These are phyloP conservation scores for Cladorrhinum sp. DNA, from an alignment of 2,329 filamentous ascomycete species.

Conservation along the genomic window DNA sequence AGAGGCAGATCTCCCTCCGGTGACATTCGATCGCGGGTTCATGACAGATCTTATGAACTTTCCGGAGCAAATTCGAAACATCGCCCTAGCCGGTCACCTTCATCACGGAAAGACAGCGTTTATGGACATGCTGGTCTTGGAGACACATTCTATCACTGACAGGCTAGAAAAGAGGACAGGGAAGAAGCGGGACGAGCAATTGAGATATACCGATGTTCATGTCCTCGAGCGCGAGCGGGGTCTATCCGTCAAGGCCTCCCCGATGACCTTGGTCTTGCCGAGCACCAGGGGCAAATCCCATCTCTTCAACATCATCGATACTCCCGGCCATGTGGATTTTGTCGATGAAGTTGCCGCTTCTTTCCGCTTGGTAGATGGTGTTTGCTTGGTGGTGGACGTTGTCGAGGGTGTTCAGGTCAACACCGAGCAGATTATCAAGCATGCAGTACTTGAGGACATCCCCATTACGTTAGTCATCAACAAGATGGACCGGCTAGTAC, in stretches of 20 bases:
- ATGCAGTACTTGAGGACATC: slow-evolving; percentile 85
- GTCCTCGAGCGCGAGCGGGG: slow-evolving; percentile 85
- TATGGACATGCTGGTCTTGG: slow-evolving; percentile 95
- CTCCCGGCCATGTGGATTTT: slow-evolving; percentile 96
- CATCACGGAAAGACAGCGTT: slow-evolving; percentile 98
- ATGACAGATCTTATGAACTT: slow-evolving; percentile 97
- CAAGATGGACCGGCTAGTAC: slow-evolving; percentile 93
- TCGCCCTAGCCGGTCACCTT: slow-evolving; percentile 86
- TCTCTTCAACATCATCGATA: slow-evolving; percentile 91
- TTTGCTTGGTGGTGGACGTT: slow-evolving; percentile 91
- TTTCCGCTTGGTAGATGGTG: slow-evolving; percentile 81
- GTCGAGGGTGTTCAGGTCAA: slow-evolving; percentile 99
- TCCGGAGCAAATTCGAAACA: slow-evolving; percentile 88
- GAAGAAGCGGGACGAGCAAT: slow-evolving; percentile 78
- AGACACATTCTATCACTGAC: slow-evolving; percentile 85
- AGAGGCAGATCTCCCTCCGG: slow-evolving; percentile 83
- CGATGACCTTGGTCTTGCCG: slow-evolving; percentile 90
- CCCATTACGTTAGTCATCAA: slow-evolving; percentile 90
- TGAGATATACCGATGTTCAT: slow-evolving; percentile 93
- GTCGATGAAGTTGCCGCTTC: slow-evolving; percentile 93
- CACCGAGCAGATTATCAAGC: slow-evolving; percentile 95
- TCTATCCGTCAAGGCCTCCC: slow-evolving; percentile 85
- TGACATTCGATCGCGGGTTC: slow-evolving; percentile 84
- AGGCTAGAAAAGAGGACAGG: slow-evolving; percentile 78
- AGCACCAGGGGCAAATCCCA: slow-evolving; percentile 91